These are phyloP conservation scores for Mycosphaerelloides madeirae DNA, from an alignment of 2,329 filamentous ascomycete species.

Conservation along the genomic window DNA sequence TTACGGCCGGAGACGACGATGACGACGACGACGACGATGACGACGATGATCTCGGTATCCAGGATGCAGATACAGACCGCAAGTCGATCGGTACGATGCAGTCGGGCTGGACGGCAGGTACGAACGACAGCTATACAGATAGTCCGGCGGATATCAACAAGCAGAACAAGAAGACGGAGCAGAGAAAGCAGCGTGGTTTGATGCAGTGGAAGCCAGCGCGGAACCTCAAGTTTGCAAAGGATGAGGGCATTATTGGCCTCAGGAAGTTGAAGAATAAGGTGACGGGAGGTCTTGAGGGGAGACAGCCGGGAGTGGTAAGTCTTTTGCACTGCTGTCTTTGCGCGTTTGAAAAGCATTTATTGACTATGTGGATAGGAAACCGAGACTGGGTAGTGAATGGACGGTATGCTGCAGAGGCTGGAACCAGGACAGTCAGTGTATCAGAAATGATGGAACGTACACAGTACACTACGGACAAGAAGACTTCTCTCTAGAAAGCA, in stretches of 20 bases:
- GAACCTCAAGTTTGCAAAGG: constrained; percentile 79
- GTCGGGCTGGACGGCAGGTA: constrained; percentile 32
- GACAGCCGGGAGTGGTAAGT: constrained; percentile 71
- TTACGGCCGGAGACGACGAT: constrained; percentile 39
- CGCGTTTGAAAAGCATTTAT: background rate
- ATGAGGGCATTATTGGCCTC: constrained; percentile 76
- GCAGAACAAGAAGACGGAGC: constrained; percentile 65
- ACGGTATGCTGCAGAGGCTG: too few species aligned
- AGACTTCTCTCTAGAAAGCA: too few species aligned
- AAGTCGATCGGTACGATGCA: constrained; percentile 29
- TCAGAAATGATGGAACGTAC: background rate
- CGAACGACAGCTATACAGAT: constrained; percentile 24
- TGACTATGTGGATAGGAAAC: constrained; percentile 19
- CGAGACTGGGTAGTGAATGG: constrained; percentile 14
- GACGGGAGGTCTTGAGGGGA: constrained; percentile 64
- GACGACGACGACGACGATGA: constrained; percentile 38
- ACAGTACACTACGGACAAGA: too few species aligned
- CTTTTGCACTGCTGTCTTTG: background rate
- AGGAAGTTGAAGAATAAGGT: constrained; percentile 72
- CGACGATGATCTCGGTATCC: constrained; percentile 51
- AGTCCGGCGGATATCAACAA: constrained; percentile 57
- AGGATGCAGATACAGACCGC: constrained; percentile 46
- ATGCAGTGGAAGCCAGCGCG: constrained; percentile 95
- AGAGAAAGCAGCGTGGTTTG: constrained; percentile 79
- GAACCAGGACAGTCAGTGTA: background rate